Evolutionary conservation across 345 rosid species (phyloP).

Genomic region (Noccaea caerulescens): DNA sequence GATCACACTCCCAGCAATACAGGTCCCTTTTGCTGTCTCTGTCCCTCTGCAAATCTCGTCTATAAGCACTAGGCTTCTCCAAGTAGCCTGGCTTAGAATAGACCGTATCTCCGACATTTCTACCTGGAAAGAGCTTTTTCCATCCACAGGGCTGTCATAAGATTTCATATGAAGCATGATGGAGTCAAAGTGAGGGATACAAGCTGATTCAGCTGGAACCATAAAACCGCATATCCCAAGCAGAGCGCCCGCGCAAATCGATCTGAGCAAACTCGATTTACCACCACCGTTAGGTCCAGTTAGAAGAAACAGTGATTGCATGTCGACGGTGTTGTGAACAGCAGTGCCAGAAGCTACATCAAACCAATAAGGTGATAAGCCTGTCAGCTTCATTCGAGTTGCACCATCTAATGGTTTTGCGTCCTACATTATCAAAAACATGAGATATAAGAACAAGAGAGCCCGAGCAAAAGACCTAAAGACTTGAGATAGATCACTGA

Average conservation of each 20-base stretch:
- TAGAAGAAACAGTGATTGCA: constrained; percentile 80
- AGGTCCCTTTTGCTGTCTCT: constrained; percentile 93
- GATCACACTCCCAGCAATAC: constrained; percentile 94
- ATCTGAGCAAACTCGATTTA: constrained; percentile 96
- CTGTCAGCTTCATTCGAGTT: constrained; percentile 62
- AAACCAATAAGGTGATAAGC: constrained; percentile 94
- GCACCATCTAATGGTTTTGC: constrained; percentile 46
- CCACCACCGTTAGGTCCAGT: constrained; percentile 99
- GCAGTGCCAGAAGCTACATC: constrained; percentile 85
- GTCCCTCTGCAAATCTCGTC: constrained; percentile 99
- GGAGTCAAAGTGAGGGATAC: constrained; percentile 83
- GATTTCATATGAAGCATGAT: constrained; percentile 99
- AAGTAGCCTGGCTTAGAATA: constrained; percentile 66
- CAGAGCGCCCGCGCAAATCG: constrained; percentile 86
- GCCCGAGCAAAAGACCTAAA: constrained; percentile 1
- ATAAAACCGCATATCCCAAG: constrained; percentile 94
- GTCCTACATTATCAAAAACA: constrained; percentile 50
- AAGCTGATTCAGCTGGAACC: constrained; percentile 93
- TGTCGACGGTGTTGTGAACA: constrained; percentile 78
- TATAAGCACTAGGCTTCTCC: constrained; percentile 88
- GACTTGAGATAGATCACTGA: constrained; percentile 10
- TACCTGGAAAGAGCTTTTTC: constrained; percentile 98
- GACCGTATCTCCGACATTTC: constrained; percentile 96
- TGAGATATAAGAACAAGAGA: constrained; percentile 18
- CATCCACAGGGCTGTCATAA: constrained; percentile 95